These are phyloP conservation scores for Fusarium tanahbumbuense DNA, from an alignment of 2,329 filamentous ascomycete genomes.

Conservation along the genomic window DNA sequence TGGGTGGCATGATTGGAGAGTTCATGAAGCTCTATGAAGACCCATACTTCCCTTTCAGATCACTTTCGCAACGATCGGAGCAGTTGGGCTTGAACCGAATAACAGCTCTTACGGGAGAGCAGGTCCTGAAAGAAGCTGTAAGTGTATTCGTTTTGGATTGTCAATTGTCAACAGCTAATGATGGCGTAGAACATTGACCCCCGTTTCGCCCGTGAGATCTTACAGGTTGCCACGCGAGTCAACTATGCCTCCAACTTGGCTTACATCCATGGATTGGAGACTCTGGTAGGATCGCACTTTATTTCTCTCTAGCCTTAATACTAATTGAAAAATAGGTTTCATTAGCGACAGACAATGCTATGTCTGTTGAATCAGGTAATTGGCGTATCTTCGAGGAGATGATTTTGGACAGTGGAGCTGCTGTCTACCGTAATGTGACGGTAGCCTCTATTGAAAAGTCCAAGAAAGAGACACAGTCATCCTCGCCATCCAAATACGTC, in stretches of 20 bases:
- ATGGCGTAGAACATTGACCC: constrained; percentile 63
- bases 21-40: constrained; percentile 85
- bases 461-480: constrained; percentile 55
- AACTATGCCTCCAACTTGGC: constrained; percentile 93
- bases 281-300: constrained; percentile 69
- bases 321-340: constrained; percentile 68
- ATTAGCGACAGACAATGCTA: constrained; percentile 87
- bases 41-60: constrained; percentile 86
- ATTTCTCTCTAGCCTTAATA: neutral
- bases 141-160: neutral
- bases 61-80: constrained; percentile 74
- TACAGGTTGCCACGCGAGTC: constrained; percentile 91
- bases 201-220: constrained; percentile 80
- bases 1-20: constrained; percentile 75
- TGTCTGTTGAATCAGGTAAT: constrained; percentile 85
- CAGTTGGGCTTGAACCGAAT: constrained; percentile 74
- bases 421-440: constrained; percentile 72
- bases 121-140: constrained; percentile 75
- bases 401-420: constrained; percentile 72
- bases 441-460: constrained; percentile 70
- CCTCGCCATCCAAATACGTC: constrained; percentile 58
- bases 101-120: constrained; percentile 77
- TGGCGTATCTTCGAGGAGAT: constrained; percentile 94
- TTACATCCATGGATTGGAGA: constrained; percentile 88
- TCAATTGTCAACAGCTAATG: neutral